Evolutionary conservation across 208 protist genomes (phyloP), one percentile per base, ranked within the genome.

Genomic region (Naegleria lovaniensis): DNA sequence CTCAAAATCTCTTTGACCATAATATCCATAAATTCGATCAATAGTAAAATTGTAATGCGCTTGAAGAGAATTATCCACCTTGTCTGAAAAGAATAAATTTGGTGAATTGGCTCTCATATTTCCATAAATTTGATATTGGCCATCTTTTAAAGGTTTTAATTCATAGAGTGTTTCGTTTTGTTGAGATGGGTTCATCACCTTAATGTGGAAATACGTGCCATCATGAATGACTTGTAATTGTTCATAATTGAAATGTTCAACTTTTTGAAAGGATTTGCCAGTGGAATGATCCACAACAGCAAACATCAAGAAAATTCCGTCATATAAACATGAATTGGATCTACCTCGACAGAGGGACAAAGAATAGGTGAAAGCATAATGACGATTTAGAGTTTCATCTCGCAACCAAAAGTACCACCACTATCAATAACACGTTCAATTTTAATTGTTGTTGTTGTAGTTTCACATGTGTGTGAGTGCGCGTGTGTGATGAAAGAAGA

Each of bases 391-490:
- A 38, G 48, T 11, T 33, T 15, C 19, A 38, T 90, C 88, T 58
- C 43, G 15, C 19, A 90, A 38, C 38, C 51, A 90, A 29, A 55
- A 90, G 19, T 90, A 90, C 88, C 88, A 90, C 88, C 88, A 90
- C n/a, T 90, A 25, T 7, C 43, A 48, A n/a, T n/a, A n/a, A n/a
- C n/a, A n/a, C n/a, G n/a, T n/a, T n/a, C n/a, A n/a, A n/a, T n/a
- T n/a, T n/a, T n/a, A n/a, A n/a, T n/a, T n/a, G n/a, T n/a, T n/a
- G n/a, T n/a, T n/a, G n/a, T n/a, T n/a, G n/a, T n/a, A n/a, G n/a
- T n/a, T n/a, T n/a, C n/a, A n/a, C n/a, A n/a, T n/a, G n/a, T n/a
- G n/a, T n/a, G n/a, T n/a, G n/a, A n/a, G n/a, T n/a, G n/a, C n/a
- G n/a, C n/a, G n/a, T n/a, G n/a, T n/a, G n/a, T n/a, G n/a, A n/a